Conservation (phyloP, 768 basidiomycete genomes). For the Lyophyllum decastes region DNA sequence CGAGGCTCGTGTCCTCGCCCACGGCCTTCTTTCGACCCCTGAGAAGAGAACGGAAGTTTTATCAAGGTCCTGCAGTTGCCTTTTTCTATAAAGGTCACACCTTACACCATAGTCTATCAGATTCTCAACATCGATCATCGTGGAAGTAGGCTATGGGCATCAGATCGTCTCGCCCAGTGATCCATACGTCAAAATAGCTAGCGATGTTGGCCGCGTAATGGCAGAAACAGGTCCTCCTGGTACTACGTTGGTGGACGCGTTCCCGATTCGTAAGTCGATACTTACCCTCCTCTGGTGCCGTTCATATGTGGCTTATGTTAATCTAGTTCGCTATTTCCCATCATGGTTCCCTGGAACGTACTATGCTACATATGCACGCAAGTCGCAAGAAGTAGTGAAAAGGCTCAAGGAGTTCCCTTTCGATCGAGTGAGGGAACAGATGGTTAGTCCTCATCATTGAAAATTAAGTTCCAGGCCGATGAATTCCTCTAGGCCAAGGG, state of each 20-base stretch:
- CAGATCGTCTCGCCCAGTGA: constrained; percentile 23
- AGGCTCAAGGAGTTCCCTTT: constrained; percentile 18
- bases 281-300: neutral
- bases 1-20: constrained; percentile 21
- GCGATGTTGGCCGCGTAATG: constrained; percentile 10
- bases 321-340: constrained; percentile 12
- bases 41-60: too few species aligned
- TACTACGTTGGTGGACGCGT: constrained; percentile 19
- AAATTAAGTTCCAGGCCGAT: neutral
- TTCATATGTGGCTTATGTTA: neutral
- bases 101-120: too few species aligned
- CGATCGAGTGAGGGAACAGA: constrained; percentile 9
- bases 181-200: constrained; percentile 18
- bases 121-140: constrained; percentile 23
- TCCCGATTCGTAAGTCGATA: constrained; percentile 22
- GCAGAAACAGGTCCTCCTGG: constrained; percentile 18
- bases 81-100: too few species aligned
- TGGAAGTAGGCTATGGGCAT: constrained; percentile 24
- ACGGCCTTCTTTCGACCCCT: constrained; percentile 19
- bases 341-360: constrained; percentile 17
- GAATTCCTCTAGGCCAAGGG: constrained; percentile 4
- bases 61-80: too few species aligned
- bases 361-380: constrained; percentile 10
- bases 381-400: neutral
- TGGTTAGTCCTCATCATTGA: constrained; percentile 7